Conservation (phyloP, 352 stramenopile genomes). For the Phytopythium cucurbitacearum region DNA sequence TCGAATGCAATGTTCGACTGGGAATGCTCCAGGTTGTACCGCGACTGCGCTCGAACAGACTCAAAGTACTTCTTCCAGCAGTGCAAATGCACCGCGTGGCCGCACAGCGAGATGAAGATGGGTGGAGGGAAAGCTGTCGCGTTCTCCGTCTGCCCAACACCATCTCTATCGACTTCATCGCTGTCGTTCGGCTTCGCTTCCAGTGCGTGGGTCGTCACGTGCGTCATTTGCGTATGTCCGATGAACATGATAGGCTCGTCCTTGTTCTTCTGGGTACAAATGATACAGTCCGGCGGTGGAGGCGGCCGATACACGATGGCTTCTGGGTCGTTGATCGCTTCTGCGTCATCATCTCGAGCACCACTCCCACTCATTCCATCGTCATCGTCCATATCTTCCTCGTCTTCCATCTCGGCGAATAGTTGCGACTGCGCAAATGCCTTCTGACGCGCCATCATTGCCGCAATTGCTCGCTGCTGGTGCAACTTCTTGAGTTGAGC, state of each 20-base stretch:
- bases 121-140: constrained; percentile 38
- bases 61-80: constrained; percentile 90
- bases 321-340: constrained; percentile 13
- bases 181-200: constrained; percentile 33
- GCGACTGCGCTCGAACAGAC: constrained; percentile 72
- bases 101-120: constrained; percentile 80
- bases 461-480: constrained; percentile 78
- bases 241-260: constrained; percentile 86
- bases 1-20: constrained; percentile 86
- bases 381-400: constrained; percentile 53
- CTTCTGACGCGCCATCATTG: constrained; percentile 78
- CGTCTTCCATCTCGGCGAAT: constrained; percentile 69
- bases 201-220: constrained; percentile 43
- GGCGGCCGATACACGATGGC: constrained; percentile 60
- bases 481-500: constrained; percentile 70
- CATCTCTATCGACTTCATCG: too few relatives aligned
- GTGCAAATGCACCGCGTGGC: constrained; percentile 86
- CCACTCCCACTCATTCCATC: constrained; percentile 8
- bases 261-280: constrained; percentile 83
- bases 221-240: constrained; percentile 69
- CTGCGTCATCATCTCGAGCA: constrained; percentile 15
- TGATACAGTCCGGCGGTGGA: constrained; percentile 74
- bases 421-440: constrained; percentile 68
- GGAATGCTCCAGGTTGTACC: constrained; percentile 63
- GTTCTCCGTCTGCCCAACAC: too few relatives aligned